These are phyloP conservation scores for Pholiota adiposa DNA, from an alignment of 1,284 basidiomycete species.

Conservation along the genomic window DNA sequence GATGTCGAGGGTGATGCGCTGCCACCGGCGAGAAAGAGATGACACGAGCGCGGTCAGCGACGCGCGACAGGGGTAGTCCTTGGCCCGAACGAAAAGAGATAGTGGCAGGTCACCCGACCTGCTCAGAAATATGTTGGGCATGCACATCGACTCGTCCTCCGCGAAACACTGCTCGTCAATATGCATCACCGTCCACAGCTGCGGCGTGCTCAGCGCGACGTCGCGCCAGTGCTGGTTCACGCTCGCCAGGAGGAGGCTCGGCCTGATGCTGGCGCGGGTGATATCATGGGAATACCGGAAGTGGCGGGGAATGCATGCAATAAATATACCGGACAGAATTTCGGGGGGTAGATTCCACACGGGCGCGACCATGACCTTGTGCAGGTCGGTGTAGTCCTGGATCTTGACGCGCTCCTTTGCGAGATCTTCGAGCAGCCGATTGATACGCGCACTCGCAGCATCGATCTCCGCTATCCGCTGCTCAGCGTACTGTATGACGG, in stretches of 20 bases:
- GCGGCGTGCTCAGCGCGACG: slow-evolving; percentile 11
- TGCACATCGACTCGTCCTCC: background rate
- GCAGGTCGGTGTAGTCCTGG: slow-evolving; percentile 6
- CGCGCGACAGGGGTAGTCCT: background rate
- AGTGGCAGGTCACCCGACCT: slow-evolving; percentile 7
- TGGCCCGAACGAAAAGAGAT: slow-evolving; percentile 1
- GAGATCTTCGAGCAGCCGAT: slow-evolving; percentile 8
- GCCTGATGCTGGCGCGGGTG: slow-evolving; percentile 5
- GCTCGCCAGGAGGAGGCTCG: slow-evolving; percentile 4
- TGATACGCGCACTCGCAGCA: background rate
- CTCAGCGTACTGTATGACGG: slow-evolving; percentile 4
- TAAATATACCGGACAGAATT: slow-evolving; percentile 11
- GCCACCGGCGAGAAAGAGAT: slow-evolving; percentile 3
- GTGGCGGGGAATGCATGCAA: background rate
- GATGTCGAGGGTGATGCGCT: background rate
- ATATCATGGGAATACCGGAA: background rate
- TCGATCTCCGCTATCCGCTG: slow-evolving; percentile 10
- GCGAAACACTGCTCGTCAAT: slow-evolving; percentile 1
- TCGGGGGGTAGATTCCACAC: slow-evolving; percentile 13
- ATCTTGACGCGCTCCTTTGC: slow-evolving; percentile 3
- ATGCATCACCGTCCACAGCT: slow-evolving; percentile 13
- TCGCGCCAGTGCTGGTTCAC: slow-evolving; percentile 12
- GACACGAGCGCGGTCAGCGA: background rate
- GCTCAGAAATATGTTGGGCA: slow-evolving; percentile 5
- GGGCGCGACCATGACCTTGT: slow-evolving; percentile 14